Percentiles rank a stretch among this genome's conserved stretches.
Conservation (phyloP, 2,329 filamentous ascomycete genomes). For the Claviceps sp. region DNA sequence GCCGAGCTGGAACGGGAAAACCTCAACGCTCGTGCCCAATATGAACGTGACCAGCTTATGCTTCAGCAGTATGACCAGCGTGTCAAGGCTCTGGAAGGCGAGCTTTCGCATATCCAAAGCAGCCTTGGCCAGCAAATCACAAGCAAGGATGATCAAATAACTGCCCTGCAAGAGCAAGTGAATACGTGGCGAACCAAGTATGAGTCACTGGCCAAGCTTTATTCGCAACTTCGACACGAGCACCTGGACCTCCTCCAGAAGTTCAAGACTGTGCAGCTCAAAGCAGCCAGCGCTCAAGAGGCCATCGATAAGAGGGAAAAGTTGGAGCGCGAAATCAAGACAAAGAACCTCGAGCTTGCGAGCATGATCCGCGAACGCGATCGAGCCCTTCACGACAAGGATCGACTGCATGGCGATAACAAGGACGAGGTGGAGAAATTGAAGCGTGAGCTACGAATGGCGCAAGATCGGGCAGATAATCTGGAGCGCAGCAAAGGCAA, state of each 20-base stretch:
- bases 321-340: constrained; percentile 94
- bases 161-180: constrained; percentile 85
- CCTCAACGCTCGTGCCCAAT: constrained; percentile 83
- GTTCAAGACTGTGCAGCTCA: constrained; percentile 91
- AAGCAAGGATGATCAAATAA: constrained; percentile 91
- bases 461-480: constrained; percentile 82
- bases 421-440: constrained; percentile 92
- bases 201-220: constrained; percentile 88
- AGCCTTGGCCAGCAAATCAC: constrained; percentile 74
- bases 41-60: constrained; percentile 94
- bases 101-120: constrained; percentile 67
- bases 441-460: constrained; percentile 84
- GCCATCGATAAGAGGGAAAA: constrained; percentile 91
- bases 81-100: constrained; percentile 82
- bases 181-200: constrained; percentile 98
- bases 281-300: constrained; percentile 92
- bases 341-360: constrained; percentile 95
- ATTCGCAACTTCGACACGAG: constrained; percentile 89
- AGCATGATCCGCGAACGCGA: constrained; percentile 98
- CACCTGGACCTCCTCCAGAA: constrained; percentile 91
- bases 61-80: constrained; percentile 91
- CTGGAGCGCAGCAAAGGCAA: constrained; percentile 86
- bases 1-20: constrained; percentile 94
- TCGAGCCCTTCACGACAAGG: constrained; percentile 83
- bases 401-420: constrained; percentile 71